A percentile compares a stretch with the other conserved stretches of the same genome.
Evolutionary conservation across 179 eudicot species (phyloP).

Genomic region (Beta lomatogona): DNA sequence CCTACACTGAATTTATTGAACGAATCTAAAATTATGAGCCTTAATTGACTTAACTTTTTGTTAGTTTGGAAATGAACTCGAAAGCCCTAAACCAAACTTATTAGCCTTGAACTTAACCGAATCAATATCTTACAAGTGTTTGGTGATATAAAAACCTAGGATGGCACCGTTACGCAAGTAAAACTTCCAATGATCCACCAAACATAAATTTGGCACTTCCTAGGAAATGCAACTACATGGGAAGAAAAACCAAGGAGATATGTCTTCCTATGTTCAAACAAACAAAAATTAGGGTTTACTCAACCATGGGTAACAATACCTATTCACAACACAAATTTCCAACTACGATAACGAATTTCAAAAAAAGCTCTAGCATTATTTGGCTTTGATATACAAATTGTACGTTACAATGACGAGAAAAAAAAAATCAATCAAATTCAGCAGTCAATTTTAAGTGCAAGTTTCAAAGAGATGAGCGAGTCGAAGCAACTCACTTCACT

Average conservation of each 20-base stretch:
- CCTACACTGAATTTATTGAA: not conserved
- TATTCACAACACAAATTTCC: not conserved
- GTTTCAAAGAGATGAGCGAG: slow-evolving; percentile 5
- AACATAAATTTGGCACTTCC: no score
- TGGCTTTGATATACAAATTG: not conserved
- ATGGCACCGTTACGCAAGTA: no score
- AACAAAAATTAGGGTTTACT: not conserved
- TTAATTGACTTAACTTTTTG: not conserved
- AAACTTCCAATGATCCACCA: no score
- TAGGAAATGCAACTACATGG: no score
- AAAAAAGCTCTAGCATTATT: not conserved
- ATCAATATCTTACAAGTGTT: no score
- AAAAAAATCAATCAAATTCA: not conserved
- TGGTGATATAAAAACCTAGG: no score
- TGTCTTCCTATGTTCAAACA: no score
- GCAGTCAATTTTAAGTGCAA: not conserved
- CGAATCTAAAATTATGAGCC: not conserved
- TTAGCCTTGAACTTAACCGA: not conserved
- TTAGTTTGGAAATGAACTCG: not conserved
- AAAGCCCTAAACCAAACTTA: slow-evolving; percentile 1
- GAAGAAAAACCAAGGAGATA: no score
- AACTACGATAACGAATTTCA: not conserved
- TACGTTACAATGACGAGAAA: not conserved
- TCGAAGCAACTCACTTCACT: slow-evolving; percentile 59
- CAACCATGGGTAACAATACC: not conserved